A percentile compares a stretch with the other conserved stretches of the same genome.
Evolutionary conservation across 2,329 filamentous ascomycete genomes (phyloP).

Genomic region (Proliferodiscus dingleyae): DNA sequence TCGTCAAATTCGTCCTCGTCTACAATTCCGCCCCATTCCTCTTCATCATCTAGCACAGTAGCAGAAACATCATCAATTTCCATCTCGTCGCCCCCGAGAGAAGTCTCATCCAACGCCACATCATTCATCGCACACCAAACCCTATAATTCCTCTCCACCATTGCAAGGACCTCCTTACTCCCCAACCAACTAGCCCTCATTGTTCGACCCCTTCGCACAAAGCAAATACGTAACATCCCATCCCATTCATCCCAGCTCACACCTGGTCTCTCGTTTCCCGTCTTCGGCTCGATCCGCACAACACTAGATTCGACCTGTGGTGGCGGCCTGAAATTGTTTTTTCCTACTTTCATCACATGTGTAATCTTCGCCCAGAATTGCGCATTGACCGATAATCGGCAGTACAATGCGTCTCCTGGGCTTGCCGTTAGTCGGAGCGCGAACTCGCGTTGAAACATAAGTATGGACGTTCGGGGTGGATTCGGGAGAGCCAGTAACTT

Average conservation of each 20-base stretch:
- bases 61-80: slow-evolving; percentile 44
- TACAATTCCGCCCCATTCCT: slow-evolving; percentile 47
- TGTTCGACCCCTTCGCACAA: slow-evolving; percentile 87
- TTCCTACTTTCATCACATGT: slow-evolving; percentile 85
- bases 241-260: slow-evolving; percentile 96
- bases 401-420: slow-evolving; percentile 85
- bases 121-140: slow-evolving; percentile 87
- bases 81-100: slow-evolving; percentile 37
- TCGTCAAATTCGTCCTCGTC: slow-evolving; percentile 57
- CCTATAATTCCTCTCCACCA: slow-evolving; percentile 84
- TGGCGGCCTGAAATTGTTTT: slow-evolving; percentile 94
- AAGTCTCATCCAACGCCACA: slow-evolving; percentile 67
- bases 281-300: slow-evolving; percentile 83
- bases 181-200: slow-evolving; percentile 76
- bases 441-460: slow-evolving; percentile 97
- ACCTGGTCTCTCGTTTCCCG: slow-evolving; percentile 68
- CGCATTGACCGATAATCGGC: slow-evolving; percentile 83
- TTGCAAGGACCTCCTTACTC: slow-evolving; percentile 71
- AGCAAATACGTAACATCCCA: slow-evolving; percentile 75
- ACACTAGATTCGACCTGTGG: slow-evolving; percentile 90
- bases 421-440: slow-evolving; percentile 84
- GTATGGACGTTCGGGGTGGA: slow-evolving; percentile 76
- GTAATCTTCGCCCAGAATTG: slow-evolving; percentile 81
- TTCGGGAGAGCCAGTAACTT: slow-evolving; percentile 74
- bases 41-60: slow-evolving; percentile 40